Conservation (phyloP, 306 rosid genomes). For the Sindora glabra region DNA sequence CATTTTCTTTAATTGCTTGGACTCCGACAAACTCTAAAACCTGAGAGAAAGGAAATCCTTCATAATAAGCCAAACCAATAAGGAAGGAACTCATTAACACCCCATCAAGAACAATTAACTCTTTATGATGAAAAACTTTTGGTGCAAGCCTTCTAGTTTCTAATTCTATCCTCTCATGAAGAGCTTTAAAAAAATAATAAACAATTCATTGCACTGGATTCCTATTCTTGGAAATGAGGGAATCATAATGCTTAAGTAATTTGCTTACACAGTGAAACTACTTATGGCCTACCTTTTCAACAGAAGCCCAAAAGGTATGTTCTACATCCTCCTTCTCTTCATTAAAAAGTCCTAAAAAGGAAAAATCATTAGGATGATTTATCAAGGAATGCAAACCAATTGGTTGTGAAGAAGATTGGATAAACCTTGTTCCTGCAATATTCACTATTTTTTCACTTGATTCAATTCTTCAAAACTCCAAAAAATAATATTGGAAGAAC, state of each 20-base stretch:
- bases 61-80: conserved; percentile 11
- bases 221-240: conserved; percentile 28
- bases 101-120: conserved; percentile 19
- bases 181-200: conserved; percentile 47
- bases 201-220: conserved; percentile 42
- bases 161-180: conserved; percentile 38
- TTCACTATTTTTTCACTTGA: conserved; percentile 25
- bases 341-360: conserved; percentile 35
- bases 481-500: background rate
- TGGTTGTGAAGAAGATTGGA: conserved; percentile 31
- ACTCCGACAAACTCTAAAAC: conserved; percentile 11
- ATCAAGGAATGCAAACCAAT: conserved; percentile 8
- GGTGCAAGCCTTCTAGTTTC: conserved; percentile 41
- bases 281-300: conserved; percentile 51
- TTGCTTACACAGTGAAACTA: conserved; percentile 40
- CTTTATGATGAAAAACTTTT: background rate
- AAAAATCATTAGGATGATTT: conserved; percentile 35
- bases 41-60: conserved; percentile 24
- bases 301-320: conserved; percentile 50
- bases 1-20: conserved; percentile 30
- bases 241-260: conserved; percentile 30
- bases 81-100: conserved; percentile 17
- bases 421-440: conserved; percentile 56
- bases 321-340: conserved; percentile 41
- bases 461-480: conserved; percentile 12